Evolutionary conservation across 2,329 filamentous ascomycete genomes (phyloP).

Genomic region (Mycocentrospora acerina): DNA sequence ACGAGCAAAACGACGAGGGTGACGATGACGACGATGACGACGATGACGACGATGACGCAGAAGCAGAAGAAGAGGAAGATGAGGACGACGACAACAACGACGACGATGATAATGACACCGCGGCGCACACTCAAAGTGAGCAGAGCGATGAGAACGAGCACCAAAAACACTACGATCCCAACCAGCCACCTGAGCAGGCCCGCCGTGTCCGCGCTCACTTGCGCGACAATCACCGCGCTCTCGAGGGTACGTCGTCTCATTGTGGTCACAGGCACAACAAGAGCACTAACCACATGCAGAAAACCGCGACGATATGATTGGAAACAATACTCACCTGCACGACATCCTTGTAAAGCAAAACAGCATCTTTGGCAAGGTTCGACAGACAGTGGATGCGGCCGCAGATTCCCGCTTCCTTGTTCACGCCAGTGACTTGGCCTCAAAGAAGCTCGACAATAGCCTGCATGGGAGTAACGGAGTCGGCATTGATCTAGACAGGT

Average conservation of each 20-base stretch:
- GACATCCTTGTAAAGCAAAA: constrained; percentile 69
- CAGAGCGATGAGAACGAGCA: constrained; percentile 32
- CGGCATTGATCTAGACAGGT: constrained; percentile 86
- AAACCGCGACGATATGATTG: constrained; percentile 70
- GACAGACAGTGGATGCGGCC: constrained; percentile 86
- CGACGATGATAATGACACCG: no score
- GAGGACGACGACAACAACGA: constrained; percentile 21
- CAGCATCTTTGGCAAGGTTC: constrained; percentile 65
- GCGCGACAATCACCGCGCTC: constrained; percentile 64
- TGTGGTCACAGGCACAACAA: not conserved
- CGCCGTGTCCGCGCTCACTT: constrained; percentile 69
- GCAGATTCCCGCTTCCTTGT: constrained; percentile 88
- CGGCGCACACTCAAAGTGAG: constrained; percentile 7
- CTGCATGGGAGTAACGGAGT: constrained; percentile 71
- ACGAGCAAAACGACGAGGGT: constrained; percentile 13
- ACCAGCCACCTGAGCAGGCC: constrained; percentile 75
- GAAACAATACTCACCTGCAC: constrained; percentile 64
- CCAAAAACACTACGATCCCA: constrained; percentile 69
- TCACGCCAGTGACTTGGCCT: constrained; percentile 74
- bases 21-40: constrained; percentile 26
- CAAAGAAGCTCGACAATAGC: constrained; percentile 74
- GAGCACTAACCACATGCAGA: constrained; percentile 49
- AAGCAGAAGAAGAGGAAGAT: constrained; percentile 14
- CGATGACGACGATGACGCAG: constrained; percentile 10
- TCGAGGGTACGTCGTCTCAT: constrained; percentile 54